These are phyloP conservation scores for Micractinium conductrix DNA, from an alignment of 139 green algal genomes.

Conservation along the genomic window DNA sequence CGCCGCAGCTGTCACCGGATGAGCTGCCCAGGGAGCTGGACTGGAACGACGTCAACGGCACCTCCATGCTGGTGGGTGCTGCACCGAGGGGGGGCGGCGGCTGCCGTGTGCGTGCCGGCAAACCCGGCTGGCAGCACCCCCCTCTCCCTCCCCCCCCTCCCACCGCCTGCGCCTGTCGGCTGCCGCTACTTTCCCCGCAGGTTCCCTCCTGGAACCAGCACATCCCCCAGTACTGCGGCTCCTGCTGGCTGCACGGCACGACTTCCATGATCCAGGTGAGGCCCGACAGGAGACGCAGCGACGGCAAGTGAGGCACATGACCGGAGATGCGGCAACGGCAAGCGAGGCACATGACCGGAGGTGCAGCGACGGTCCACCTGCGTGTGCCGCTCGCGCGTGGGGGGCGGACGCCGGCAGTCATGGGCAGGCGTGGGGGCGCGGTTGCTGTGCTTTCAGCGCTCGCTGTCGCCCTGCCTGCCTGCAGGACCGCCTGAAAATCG, in stretches of 20 bases:
- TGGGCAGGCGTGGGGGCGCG: too few species aligned
- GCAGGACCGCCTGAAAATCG: constrained; percentile 66
- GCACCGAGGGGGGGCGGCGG: background rate
- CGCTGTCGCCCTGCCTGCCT: background rate
- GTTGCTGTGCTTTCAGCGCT: too few species aligned
- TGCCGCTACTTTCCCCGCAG: background rate
- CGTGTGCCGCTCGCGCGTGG: too few species aligned
- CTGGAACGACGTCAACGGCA: constrained; percentile 50
- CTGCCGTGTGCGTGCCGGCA: background rate
- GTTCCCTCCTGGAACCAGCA: constrained; percentile 50
- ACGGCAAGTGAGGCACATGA: too few species aligned
- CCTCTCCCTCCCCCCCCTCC: too few species aligned
- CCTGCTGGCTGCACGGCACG: constrained; percentile 68
- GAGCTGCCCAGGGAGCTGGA: constrained; percentile 51
- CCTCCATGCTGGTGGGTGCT: constrained; percentile 36
- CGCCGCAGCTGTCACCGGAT: constrained; percentile 10
- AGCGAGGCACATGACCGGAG: too few species aligned
- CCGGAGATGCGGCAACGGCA: too few species aligned
- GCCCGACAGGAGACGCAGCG: too few species aligned
- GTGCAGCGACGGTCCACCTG: too few species aligned
- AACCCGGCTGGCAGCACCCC: too few species aligned
- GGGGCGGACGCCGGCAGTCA: too few species aligned
- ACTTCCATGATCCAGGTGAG: constrained; percentile 62
- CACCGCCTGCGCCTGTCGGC: too few species aligned
- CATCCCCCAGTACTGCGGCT: constrained; percentile 61